phyloP scores from a whole-genome alignment of 2,329 filamentous ascomycete species.

The Furcasterigmium furcatum region DNA sequence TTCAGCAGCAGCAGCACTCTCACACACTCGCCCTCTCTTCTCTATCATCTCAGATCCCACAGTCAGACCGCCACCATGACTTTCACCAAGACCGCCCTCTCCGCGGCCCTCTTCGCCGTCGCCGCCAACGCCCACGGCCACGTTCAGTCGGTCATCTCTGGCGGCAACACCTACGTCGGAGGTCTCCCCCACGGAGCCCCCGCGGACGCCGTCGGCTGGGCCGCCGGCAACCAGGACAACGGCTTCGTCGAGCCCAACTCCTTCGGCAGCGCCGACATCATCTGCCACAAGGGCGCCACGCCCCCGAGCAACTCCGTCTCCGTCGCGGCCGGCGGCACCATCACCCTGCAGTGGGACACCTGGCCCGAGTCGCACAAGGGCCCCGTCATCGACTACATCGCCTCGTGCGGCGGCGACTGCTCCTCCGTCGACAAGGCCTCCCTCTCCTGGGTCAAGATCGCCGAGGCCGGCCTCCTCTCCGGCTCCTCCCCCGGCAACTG shows the following conservation, averaged over 20 bases:
- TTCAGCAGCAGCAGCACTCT: no score
- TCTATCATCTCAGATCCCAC: no score
- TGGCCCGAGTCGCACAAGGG: constrained; percentile 66
- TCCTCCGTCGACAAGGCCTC: constrained; percentile 43
- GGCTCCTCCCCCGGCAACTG: constrained; percentile 42
- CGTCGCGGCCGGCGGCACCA: constrained; percentile 55
- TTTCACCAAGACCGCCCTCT: constrained; percentile 4
- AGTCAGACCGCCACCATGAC: constrained; percentile 1
- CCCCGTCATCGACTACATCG: constrained; percentile 59
- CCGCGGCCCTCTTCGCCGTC: constrained; percentile 10
- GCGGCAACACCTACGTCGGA: constrained; percentile 46
- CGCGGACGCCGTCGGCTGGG: constrained; percentile 27
- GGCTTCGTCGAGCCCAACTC: constrained; percentile 43
- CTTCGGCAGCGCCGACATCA: constrained; percentile 37
- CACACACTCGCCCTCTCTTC: no score
- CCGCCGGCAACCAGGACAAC: constrained; percentile 29
- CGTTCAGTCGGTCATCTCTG: constrained; percentile 51
- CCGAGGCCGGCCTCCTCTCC: constrained; percentile 46
- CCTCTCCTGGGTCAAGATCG: constrained; percentile 60
- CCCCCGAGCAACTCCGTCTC: constrained; percentile 33
- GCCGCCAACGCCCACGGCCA: constrained; percentile 32
- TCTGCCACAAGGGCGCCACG: constrained; percentile 41
- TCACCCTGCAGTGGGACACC: constrained; percentile 59
- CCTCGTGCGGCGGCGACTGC: constrained; percentile 53
- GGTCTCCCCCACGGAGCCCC: constrained; percentile 28